Base-by-base conservation (phyloP, 495 filamentous ascomycete species). In the Immersiella caudata region DNA sequence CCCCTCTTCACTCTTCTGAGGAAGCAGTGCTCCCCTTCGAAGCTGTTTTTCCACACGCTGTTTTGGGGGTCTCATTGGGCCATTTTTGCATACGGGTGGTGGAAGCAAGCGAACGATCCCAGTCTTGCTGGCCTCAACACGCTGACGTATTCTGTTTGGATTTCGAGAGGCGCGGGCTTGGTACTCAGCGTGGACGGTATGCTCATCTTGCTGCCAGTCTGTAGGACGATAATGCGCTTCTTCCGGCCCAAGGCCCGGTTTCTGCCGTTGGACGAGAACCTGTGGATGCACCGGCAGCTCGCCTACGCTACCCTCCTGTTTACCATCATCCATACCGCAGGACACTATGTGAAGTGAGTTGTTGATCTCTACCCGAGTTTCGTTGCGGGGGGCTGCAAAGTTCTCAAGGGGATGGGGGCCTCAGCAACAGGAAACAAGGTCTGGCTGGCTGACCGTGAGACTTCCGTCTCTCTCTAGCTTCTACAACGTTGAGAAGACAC, bases 281-380 rank as follows among this genome's bases (percentile, higher is more conserved):
- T 92, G 70, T 99, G 93, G 93, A 96, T 98, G 74, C 95, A 99
- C 82, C 86, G 95, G 33, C 95, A 99, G 78, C 88, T 96, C n/a
- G 94, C 95, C 2, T 99, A 98, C 75, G 79, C 91, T 5, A 79
- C 97, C 79, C 83, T 98, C 4, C 74, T 97, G 18, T 99, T 92
- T 70, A 89, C 89, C 21, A 86, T 88, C 51, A 80, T 94, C 26
- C 95, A 99, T 73, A 88, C 87, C 4, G 75, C 83, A 16, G 85
- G 87, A 18, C 95, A 99, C 79, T 98, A 97, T 77, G 93, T 98
- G 78, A 99, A 99, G 93, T 96, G 84, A 77, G 90, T 85, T 25
- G 54, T 4, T 33, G 29, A n/a, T n/a, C n/a, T n/a, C n/a, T n/a
- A n/a, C n/a, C n/a, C n/a, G n/a, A n/a, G n/a, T n/a, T n/a, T n/a